Percentiles rank a stretch among this genome's conserved stretches.
Conservation (phyloP, 805 yeast species). For the Lipomyces mesembrius region DNA sequence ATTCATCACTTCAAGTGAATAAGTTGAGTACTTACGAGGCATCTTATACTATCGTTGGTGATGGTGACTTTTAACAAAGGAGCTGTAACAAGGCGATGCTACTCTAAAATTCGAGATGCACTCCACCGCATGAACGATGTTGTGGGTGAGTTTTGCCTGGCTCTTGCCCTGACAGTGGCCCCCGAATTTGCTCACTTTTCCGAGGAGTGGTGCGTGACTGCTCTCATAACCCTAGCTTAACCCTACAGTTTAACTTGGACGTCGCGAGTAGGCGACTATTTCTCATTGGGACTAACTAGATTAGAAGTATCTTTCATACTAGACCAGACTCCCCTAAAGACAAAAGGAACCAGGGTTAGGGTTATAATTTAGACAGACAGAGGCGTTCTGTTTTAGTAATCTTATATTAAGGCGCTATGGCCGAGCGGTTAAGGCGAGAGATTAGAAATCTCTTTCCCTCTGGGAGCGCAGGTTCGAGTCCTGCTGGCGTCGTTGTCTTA, state of each 20-base stretch:
- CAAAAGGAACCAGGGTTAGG: no score
- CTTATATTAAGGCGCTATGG: conserved; percentile 44
- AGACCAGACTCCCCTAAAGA: no score
- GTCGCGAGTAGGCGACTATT: no score
- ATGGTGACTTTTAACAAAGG: neutral
- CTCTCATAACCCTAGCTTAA: neutral
- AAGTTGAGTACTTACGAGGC: conserved; percentile 32
- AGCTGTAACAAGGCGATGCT: neutral
- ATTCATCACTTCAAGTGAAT: neutral
- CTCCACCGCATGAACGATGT: neutral
- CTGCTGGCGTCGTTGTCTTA: conserved; percentile 47
- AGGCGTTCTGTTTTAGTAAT: neutral
- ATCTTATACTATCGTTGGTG: conserved; percentile 11
- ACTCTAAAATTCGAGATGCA: neutral
- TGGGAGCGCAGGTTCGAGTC: conserved; percentile 51
- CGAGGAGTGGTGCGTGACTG: neutral
- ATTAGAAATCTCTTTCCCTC: conserved; percentile 49
- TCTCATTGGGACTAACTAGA: no score
- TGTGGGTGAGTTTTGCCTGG: neutral
- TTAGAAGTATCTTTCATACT: no score
- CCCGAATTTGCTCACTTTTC: neutral
- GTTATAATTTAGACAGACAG: no score
- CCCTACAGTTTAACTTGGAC: no score
- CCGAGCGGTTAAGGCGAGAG: conserved; percentile 51
- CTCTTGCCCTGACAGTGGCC: neutral